These are phyloP conservation scores for Arachnopeziza araneosa DNA, from an alignment of 2,329 filamentous ascomycete species.

Conservation along the genomic window DNA sequence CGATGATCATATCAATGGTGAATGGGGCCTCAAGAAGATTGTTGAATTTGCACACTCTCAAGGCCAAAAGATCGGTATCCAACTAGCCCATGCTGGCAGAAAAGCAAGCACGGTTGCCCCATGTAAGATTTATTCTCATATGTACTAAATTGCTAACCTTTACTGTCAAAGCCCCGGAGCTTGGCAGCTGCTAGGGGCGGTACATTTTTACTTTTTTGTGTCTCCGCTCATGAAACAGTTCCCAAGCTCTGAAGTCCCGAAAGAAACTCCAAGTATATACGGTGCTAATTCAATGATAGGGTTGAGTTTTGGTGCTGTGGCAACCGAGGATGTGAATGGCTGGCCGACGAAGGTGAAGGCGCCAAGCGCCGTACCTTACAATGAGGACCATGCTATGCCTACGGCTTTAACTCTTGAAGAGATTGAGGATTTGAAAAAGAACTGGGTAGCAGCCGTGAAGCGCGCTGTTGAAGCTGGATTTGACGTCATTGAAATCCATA, in stretches of 20 bases:
- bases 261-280: too few species aligned
- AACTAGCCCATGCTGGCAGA: conserved; percentile 75
- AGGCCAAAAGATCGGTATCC: conserved; percentile 69
- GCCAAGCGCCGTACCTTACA: conserved; percentile 52
- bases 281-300: too few species aligned
- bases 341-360: conserved; percentile 53
- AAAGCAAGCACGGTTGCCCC: conserved; percentile 57
- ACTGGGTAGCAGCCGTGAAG: conserved; percentile 33
- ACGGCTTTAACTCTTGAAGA: conserved; percentile 21
- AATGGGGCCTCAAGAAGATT: conserved; percentile 50
- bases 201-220: too few species aligned
- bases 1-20: conserved; percentile 66
- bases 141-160: too few species aligned
- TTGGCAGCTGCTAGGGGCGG: too few species aligned
- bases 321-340: conserved; percentile 44
- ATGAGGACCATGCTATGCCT: conserved; percentile 54
- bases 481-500: conserved; percentile 59
- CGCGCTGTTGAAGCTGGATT: conserved; percentile 44
- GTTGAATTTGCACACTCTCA: conserved; percentile 78
- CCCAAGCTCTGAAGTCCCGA: too few species aligned
- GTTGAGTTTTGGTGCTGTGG: conserved; percentile 43
- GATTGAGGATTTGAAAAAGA: conserved; percentile 32
- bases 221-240: too few species aligned
- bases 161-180: too few species aligned
- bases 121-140: too few species aligned